Evolutionary conservation across 202 grass and related monocot species (phyloP).

Genomic region (Brachypodium distachyon): DNA sequence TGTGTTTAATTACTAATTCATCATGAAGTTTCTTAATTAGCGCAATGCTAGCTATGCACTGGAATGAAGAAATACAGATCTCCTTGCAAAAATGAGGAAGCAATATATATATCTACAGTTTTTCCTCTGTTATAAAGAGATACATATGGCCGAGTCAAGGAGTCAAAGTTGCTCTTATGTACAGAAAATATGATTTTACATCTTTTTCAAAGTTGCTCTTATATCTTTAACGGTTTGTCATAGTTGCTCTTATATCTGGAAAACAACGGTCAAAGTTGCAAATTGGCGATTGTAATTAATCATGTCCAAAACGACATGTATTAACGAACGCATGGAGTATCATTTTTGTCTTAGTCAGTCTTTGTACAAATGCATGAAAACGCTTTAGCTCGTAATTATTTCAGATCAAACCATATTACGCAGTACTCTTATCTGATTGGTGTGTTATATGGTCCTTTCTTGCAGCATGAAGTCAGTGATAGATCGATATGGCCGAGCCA

Average conservation of each 20-base stretch:
- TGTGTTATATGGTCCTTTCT: neutral
- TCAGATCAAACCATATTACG: neutral
- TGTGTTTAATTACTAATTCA: neutral
- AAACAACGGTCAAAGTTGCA: too few species aligned
- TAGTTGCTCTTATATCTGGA: too few species aligned
- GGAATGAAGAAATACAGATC: neutral
- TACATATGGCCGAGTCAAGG: too few species aligned
- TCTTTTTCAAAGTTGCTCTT: too few species aligned
- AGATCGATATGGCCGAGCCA: slow-evolving; percentile 37
- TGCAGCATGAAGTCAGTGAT: slow-evolving; percentile 43
- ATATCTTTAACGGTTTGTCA: too few species aligned
- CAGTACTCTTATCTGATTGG: neutral
- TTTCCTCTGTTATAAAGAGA: too few species aligned
- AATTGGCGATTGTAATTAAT: too few species aligned
- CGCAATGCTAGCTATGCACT: neutral
- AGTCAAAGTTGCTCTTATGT: too few species aligned
- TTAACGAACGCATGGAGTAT: too few species aligned
- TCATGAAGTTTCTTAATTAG: neutral
- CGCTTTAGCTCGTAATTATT: neutral
- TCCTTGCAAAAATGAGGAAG: neutral
- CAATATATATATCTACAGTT: neutral
- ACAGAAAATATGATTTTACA: too few species aligned
- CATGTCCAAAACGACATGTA: too few species aligned
- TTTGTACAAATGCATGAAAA: neutral
- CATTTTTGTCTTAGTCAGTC: neutral